phyloP scores from a whole-genome alignment of 352 stramenopile genomes.

The Thraustotheca clavata region DNA sequence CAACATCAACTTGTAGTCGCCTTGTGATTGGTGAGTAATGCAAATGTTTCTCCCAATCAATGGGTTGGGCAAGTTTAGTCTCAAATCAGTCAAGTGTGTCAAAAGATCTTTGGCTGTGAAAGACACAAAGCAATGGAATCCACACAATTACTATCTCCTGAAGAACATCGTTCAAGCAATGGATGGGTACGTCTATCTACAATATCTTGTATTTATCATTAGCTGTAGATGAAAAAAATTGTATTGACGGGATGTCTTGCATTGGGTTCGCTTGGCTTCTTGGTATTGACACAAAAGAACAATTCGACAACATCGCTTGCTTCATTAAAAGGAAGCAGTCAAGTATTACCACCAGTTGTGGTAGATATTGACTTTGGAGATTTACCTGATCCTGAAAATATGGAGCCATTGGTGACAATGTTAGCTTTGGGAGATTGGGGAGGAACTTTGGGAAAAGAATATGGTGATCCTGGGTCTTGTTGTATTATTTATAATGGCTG shows the following conservation, averaged over 20 bases:
- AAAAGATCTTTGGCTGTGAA: slow-evolving; percentile 2
- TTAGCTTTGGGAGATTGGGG: slow-evolving; percentile 83
- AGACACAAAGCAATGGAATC: background rate
- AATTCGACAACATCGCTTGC: background rate
- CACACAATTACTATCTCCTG: background rate
- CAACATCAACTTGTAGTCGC: background rate
- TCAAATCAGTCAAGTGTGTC: too few relatives aligned
- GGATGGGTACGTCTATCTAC: background rate
- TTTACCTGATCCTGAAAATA: slow-evolving; percentile 20
- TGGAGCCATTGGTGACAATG: slow-evolving; percentile 50
- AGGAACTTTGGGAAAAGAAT: slow-evolving; percentile 43
- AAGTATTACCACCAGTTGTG: background rate
- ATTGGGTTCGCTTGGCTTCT: background rate
- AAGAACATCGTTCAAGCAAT: background rate
- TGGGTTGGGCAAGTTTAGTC: too few relatives aligned
- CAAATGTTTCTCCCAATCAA: too few relatives aligned
- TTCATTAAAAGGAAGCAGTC: too few relatives aligned
- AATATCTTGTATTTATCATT: too few relatives aligned
- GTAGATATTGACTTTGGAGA: background rate
- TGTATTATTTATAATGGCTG: slow-evolving; percentile 79
- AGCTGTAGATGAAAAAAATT: background rate
- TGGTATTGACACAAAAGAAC: background rate
- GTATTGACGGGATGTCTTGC: background rate
- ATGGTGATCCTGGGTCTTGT: slow-evolving; percentile 78
- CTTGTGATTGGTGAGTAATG: background rate